Percentiles rank a stretch among this genome's conserved stretches.
Conservation (phyloP, 2,329 filamentous ascomycete genomes). For the Chaetomium globosum region DNA sequence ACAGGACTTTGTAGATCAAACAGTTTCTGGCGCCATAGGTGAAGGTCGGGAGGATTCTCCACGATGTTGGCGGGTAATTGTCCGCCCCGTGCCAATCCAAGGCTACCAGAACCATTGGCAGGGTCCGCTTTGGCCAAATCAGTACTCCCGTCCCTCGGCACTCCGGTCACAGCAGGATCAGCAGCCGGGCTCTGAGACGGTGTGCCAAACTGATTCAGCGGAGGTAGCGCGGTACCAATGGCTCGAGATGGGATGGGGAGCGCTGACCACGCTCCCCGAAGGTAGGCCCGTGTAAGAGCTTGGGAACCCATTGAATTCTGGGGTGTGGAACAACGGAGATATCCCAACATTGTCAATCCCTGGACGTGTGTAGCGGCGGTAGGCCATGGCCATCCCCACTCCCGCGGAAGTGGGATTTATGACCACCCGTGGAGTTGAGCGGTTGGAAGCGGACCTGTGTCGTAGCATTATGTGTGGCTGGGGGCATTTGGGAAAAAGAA, state of each 20-base stretch:
- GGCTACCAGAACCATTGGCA: background rate
- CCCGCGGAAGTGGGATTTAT: background rate
- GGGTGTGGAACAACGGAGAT: background rate
- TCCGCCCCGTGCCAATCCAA: background rate
- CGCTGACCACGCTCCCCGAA: background rate
- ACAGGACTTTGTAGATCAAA: conserved; percentile 77
- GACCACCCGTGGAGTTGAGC: background rate
- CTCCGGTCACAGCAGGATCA: background rate
- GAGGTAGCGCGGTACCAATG: background rate
- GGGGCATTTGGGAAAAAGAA: background rate
- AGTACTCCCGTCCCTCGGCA: background rate
- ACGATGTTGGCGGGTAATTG: conserved; percentile 58
- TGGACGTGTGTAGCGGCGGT: background rate
- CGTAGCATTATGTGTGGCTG: background rate
- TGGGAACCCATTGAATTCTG: background rate
- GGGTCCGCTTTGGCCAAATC: background rate
- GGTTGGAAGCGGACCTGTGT: conserved; percentile 1
- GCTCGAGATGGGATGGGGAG: background rate
- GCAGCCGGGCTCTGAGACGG: background rate
- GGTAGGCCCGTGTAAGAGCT: background rate
- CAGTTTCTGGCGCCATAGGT: conserved; percentile 69
- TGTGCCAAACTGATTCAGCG: background rate
- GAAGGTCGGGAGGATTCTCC: conserved; percentile 66
- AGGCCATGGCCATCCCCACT: background rate
- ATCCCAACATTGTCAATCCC: no score